Conservation (phyloP, 2,329 filamentous ascomycete genomes). For the Bimuria novae-zelandiae region DNA sequence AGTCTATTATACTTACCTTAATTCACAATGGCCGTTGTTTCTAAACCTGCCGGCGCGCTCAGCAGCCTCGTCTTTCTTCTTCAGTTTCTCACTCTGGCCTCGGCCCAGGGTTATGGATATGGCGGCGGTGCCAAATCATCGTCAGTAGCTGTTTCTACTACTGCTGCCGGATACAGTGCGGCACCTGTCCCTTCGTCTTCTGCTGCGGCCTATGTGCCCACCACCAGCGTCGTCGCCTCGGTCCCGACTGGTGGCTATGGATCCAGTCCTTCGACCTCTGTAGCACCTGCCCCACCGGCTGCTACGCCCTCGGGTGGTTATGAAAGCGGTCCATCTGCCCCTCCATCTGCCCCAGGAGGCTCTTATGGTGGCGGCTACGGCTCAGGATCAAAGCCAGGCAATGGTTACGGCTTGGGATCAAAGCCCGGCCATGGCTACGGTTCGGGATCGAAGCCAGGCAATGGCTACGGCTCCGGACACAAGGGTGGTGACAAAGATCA, state of each 20-base stretch:
- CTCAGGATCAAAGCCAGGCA: not conserved
- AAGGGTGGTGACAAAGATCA: not conserved
- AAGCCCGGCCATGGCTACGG: not conserved
- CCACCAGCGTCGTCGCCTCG: not conserved
- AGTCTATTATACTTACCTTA: not conserved
- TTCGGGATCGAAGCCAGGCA: not conserved
- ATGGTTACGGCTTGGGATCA: not conserved
- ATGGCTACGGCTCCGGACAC: not conserved
- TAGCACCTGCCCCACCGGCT: not conserved
- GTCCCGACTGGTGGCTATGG: constrained; percentile 6
- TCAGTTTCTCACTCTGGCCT: constrained; percentile 5
- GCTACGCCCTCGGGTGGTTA: too few relatives aligned
- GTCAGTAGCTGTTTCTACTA: constrained; percentile 2
- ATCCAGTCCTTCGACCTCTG: not conserved
- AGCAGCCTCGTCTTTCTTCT: constrained; percentile 9
- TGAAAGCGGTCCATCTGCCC: not conserved
- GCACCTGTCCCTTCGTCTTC: constrained; percentile 3
- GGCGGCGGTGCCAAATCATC: constrained; percentile 7
- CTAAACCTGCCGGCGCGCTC: constrained; percentile 6
- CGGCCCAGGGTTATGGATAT: constrained; percentile 7
- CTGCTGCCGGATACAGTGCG: constrained; percentile 4
- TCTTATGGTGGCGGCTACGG: not conserved
- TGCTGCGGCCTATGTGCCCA: constrained; percentile 1
- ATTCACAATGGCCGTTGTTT: constrained; percentile 5
- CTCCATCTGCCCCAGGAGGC: not conserved